phyloP scores from a whole-genome alignment of 192 early-diverging fungal species.

The Chytriomyces sp. region DNA sequence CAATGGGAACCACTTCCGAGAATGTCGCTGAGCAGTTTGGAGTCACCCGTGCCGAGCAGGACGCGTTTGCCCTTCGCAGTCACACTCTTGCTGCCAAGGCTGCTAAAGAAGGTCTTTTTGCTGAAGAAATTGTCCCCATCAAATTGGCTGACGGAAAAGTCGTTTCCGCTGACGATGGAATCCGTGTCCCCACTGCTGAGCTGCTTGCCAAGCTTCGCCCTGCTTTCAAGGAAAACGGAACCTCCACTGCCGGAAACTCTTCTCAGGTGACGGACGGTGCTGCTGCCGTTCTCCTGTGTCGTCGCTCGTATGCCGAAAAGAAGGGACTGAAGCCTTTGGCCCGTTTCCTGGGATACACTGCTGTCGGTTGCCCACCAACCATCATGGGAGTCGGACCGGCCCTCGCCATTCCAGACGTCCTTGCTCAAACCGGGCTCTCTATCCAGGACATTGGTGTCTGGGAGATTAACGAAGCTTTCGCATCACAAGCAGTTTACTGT shows the following conservation, averaged over 20 bases:
- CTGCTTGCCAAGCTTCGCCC: conserved; percentile 84
- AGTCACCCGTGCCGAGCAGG: conserved; percentile 84
- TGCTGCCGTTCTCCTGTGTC: conserved; percentile 90
- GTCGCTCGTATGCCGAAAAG: conserved; percentile 87
- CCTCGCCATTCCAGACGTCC: conserved; percentile 86
- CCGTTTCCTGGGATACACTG: conserved; percentile 84
- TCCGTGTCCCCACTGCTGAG: conserved; percentile 84
- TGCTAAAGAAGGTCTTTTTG: conserved; percentile 88
- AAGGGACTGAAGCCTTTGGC: conserved; percentile 84
- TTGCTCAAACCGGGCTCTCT: conserved; percentile 77
- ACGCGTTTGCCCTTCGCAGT: conserved; percentile 85
- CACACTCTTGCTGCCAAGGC: conserved; percentile 86
- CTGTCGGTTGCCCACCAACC: conserved; percentile 87
- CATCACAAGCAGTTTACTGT: conserved; percentile 93
- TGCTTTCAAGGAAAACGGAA: conserved; percentile 83
- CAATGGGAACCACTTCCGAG: conserved; percentile 89
- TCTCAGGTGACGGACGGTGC: conserved; percentile 99
- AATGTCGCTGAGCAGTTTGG: conserved; percentile 92
- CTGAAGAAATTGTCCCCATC: conserved; percentile 89
- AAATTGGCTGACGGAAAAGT: conserved; percentile 82
- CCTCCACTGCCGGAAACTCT: conserved; percentile 93
- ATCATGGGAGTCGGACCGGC: conserved; percentile 99
- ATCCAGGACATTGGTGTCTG: conserved; percentile 82
- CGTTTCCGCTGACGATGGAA: conserved; percentile 88
- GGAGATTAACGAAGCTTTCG: conserved; percentile 98